Conservation (phyloP, 139 green algal species). For the Tetradesmus obliquus region DNA sequence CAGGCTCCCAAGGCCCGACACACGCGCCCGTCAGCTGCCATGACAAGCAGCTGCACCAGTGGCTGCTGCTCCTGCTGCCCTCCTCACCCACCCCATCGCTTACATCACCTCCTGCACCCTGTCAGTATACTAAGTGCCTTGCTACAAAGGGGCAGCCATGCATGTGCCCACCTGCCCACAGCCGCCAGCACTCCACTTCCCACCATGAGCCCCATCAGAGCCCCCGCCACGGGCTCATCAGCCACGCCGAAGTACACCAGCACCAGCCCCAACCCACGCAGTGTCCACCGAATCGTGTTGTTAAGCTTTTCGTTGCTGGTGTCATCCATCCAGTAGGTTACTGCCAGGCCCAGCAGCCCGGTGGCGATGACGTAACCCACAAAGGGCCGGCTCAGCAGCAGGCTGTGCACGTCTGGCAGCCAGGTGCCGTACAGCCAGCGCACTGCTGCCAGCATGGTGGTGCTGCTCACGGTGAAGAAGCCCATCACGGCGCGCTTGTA, state of each 20-base stretch:
- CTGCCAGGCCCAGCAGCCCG: slow-evolving; percentile 57
- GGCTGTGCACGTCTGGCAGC: slow-evolving; percentile 4
- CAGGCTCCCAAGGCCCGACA: too few species aligned
- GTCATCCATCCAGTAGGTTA: slow-evolving; percentile 80
- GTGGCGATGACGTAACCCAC: slow-evolving; percentile 55
- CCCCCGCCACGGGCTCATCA: slow-evolving; percentile 4
- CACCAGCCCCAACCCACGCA: slow-evolving; percentile 66
- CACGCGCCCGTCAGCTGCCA: not conserved
- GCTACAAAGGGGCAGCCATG: too few species aligned
- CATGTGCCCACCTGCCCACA: not conserved
- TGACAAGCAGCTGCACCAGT: not conserved
- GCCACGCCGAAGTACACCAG: slow-evolving; percentile 17
- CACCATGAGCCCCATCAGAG: slow-evolving; percentile 5
- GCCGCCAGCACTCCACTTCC: not conserved
- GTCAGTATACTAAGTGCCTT: not conserved
- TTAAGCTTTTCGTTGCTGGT: slow-evolving; percentile 63
- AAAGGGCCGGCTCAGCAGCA: slow-evolving; percentile 39
- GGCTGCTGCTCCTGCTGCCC: not conserved
- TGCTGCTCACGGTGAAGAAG: slow-evolving; percentile 17
- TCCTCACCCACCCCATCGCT: not conserved
- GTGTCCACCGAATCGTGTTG: slow-evolving; percentile 64
- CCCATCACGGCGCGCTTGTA: slow-evolving; percentile 39
- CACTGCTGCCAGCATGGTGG: not conserved
- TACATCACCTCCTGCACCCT: not conserved
- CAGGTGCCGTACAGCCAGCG: slow-evolving; percentile 43